Base-by-base conservation (phyloP, 805 yeast genomes). In the Komagataella ulmi region DNA sequence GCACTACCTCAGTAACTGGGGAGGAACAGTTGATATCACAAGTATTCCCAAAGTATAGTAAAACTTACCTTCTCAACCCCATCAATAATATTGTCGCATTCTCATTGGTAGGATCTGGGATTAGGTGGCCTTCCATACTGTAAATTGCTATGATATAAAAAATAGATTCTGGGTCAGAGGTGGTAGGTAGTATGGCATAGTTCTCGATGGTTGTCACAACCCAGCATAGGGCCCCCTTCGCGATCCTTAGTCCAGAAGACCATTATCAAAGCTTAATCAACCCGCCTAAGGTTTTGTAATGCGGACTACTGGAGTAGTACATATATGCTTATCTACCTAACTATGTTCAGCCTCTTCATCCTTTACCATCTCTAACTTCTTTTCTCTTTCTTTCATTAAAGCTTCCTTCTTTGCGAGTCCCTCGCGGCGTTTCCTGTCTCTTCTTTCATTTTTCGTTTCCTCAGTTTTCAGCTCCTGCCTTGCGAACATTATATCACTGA, bases 41-140 rank as follows among this genome's bases (percentile, higher is more conserved):
- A 18, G n/a, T 19, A 21, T 17, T n/a, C 18, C 14, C 7, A 18
- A 12, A 6, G 4, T n/a, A 14, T 18, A 6, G 4, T 17, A 14
- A 14, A 7, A 64, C 76, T 51, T 57, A 73, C 77, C 80, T 66
- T 61, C 96, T 77, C 43, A 89, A 75, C 1, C 97, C 97, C 96
- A 89, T 87, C 52, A 89, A 67, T 24, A 89, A 73, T 48, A 89
- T 81, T 44, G 89, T 85, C n/a, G 95, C 95, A 62, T 80, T 83
- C 44, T 82, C 40, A 10, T 30, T 30, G 8, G 40, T 30, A 6
- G 40, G 40, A 30, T 30, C 40, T 14, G 40, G 40, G 14, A 30
- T 30, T 5, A 30, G 40, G 6, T 30, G 40, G 40, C 40, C 40
- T 30, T 30, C 40, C 40, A 30, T 30, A 10, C 40, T 30, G 10